phyloP scores from a whole-genome alignment of 2,329 filamentous ascomycete species.

The Hymenoscyphus repandus region DNA sequence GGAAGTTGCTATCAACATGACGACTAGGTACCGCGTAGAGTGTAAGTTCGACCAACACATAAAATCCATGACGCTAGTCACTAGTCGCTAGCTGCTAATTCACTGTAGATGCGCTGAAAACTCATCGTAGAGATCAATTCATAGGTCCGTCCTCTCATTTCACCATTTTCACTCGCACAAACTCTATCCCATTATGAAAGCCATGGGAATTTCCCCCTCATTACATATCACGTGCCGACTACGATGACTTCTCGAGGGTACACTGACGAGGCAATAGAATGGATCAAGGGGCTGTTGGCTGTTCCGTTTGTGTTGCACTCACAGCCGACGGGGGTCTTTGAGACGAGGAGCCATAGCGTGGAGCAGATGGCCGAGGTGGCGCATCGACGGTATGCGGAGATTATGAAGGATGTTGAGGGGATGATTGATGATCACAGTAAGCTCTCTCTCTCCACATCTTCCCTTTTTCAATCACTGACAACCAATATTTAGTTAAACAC shows the following conservation, averaged over 20 bases:
- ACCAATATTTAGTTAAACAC: conserved; percentile 53
- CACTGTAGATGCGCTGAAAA: conserved; percentile 60
- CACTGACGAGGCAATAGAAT: conserved; percentile 52
- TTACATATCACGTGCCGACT: neutral
- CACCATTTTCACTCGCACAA: neutral
- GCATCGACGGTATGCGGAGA: conserved; percentile 86
- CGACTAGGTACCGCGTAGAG: conserved; percentile 64
- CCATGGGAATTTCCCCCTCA: neutral
- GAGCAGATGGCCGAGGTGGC: conserved; percentile 72
- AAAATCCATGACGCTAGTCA: conserved; percentile 2
- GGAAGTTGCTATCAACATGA: conserved; percentile 40
- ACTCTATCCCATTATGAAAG: neutral
- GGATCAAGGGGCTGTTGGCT: conserved; percentile 91
- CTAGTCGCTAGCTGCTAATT: conserved; percentile 5
- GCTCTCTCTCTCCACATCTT: neutral
- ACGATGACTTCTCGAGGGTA: neutral
- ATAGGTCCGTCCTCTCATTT: conserved; percentile 49
- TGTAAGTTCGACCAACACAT: conserved; percentile 49
- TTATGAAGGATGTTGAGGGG: conserved; percentile 86
- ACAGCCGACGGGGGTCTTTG: conserved; percentile 83
- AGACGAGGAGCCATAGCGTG: conserved; percentile 58
- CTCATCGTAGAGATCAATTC: conserved; percentile 85
- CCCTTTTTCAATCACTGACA: neutral
- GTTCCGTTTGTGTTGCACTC: conserved; percentile 96
- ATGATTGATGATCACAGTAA: conserved; percentile 90